Percentiles rank a stretch among this genome's conserved stretches.
Evolutionary conservation across 768 basidiomycete genomes (phyloP).

Genomic region (Xanthoconium purpureum): DNA sequence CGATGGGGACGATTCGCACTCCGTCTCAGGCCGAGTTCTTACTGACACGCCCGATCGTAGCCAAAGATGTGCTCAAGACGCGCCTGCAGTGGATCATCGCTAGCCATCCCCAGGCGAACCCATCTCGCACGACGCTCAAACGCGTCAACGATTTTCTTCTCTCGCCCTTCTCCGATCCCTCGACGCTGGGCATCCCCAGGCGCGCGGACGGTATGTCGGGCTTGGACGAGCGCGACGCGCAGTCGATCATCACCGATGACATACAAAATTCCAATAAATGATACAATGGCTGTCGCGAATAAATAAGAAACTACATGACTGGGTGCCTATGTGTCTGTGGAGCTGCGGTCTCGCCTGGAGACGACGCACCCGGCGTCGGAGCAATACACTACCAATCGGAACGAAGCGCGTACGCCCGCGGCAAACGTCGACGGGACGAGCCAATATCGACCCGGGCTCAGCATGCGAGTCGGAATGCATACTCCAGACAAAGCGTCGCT

Average conservation of each 20-base stretch:
- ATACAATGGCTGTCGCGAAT: not conserved
- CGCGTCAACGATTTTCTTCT: slow-evolving; percentile 74
- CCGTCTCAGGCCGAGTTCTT: not conserved
- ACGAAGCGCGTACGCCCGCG: slow-evolving; percentile 53
- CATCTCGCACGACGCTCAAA: slow-evolving; percentile 78
- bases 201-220: not conserved
- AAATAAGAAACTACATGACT: not conserved
- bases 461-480: slow-evolving; percentile 46
- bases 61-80: slow-evolving; percentile 64
- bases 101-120: slow-evolving; percentile 73
- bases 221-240: not conserved
- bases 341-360: slow-evolving; percentile 2
- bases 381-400: slow-evolving; percentile 61
- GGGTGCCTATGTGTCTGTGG: no score
- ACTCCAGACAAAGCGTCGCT: slow-evolving; percentile 74
- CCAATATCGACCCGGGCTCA: slow-evolving; percentile 64
- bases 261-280: not conserved
- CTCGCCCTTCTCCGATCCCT: slow-evolving; percentile 27
- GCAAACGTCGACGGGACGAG: slow-evolving; percentile 72
- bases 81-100: slow-evolving; percentile 87
- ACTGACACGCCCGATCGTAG: slow-evolving; percentile 15
- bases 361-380: slow-evolving; percentile 34
- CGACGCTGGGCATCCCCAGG: not conserved
- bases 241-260: not conserved
- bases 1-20: not conserved